phyloP scores from a whole-genome alignment of 352 stramenopile species.

The Pythium periplocum region DNA sequence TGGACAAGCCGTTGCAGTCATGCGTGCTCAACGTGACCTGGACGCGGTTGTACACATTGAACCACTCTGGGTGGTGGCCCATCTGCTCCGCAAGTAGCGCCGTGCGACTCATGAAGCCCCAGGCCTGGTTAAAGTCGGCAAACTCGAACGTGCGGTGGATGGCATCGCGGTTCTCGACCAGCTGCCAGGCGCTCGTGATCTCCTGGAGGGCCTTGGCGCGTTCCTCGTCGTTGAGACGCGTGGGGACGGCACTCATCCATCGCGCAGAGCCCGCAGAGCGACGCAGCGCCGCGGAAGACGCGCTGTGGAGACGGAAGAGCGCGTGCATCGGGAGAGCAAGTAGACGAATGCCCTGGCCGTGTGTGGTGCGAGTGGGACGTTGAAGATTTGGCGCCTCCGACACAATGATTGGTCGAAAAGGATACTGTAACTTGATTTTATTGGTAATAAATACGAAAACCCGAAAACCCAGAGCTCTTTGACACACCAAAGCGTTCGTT shows the following conservation, averaged over 20 bases:
- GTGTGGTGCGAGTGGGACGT: too few relatives aligned
- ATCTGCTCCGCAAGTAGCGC: slow-evolving; percentile 82
- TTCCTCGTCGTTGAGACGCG: slow-evolving; percentile 39
- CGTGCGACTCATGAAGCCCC: slow-evolving; percentile 71
- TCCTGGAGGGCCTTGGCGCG: slow-evolving; percentile 32
- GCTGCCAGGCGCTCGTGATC: slow-evolving; percentile 45
- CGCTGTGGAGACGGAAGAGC: too few relatives aligned
- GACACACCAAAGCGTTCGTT: too few relatives aligned
- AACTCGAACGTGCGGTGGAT: slow-evolving; percentile 85
- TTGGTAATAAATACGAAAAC: too few relatives aligned
- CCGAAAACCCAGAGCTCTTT: too few relatives aligned
- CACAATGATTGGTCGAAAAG: too few relatives aligned
- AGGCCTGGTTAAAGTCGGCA: slow-evolving; percentile 77
- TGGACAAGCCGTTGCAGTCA: slow-evolving; percentile 90
- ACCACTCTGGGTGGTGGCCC: slow-evolving; percentile 98
- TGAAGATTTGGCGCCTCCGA: too few relatives aligned
- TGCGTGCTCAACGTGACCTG: slow-evolving; percentile 96
- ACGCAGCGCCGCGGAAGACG: too few relatives aligned
- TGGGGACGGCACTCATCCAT: slow-evolving; percentile 33
- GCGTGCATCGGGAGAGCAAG: too few relatives aligned
- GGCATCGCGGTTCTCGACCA: slow-evolving; percentile 60
- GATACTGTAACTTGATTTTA: too few relatives aligned
- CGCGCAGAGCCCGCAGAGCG: not conserved
- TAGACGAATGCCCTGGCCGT: too few relatives aligned
- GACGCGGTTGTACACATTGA: slow-evolving; percentile 98